Conservation (phyloP, 768 basidiomycete species). For the Coprinopsis sp. region DNA sequence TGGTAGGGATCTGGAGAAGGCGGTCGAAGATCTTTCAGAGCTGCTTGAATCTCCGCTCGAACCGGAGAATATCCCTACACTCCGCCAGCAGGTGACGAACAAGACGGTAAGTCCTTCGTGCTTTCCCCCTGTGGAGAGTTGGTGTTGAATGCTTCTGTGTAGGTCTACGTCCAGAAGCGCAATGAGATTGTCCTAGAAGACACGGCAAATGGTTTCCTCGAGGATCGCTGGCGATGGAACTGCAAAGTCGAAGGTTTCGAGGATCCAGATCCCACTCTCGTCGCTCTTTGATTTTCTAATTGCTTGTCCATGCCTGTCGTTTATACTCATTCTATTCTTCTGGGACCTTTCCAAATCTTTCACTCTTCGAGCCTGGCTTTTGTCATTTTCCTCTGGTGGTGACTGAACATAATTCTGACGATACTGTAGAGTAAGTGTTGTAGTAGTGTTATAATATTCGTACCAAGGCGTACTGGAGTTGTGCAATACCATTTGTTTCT, state of each 20-base stretch:
- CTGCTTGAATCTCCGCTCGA: constrained; percentile 90
- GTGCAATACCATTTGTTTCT: too few relatives aligned
- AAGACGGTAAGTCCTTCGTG: constrained; percentile 62
- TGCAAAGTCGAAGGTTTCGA: constrained; percentile 67
- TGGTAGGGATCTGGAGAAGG: constrained; percentile 81
- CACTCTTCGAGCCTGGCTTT: too few relatives aligned
- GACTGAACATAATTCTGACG: too few relatives aligned
- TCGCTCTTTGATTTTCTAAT: constrained; percentile 9
- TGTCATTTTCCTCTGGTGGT: too few relatives aligned
- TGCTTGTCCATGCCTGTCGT: too few relatives aligned
- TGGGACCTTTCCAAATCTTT: too few relatives aligned
- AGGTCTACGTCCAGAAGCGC: constrained; percentile 95
- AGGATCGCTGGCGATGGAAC: constrained; percentile 86
- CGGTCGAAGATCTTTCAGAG: constrained; percentile 93
- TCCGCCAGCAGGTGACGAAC: constrained; percentile 93
- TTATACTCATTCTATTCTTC: too few relatives aligned
- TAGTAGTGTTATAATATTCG: too few relatives aligned
- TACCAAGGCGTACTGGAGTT: too few relatives aligned
- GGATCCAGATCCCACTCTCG: constrained; percentile 29
- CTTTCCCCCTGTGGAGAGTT: neutral
- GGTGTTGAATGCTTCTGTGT: neutral
- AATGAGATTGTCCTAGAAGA: constrained; percentile 95
- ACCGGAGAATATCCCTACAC: constrained; percentile 68
- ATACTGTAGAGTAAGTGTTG: too few relatives aligned
- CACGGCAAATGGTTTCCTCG: constrained; percentile 84